Percentiles rank a stretch among this genome's conserved stretches.
These are phyloP conservation scores for Neofusicoccum laricinum DNA, from an alignment of 2,329 filamentous ascomycete genomes.

Conservation along the genomic window DNA sequence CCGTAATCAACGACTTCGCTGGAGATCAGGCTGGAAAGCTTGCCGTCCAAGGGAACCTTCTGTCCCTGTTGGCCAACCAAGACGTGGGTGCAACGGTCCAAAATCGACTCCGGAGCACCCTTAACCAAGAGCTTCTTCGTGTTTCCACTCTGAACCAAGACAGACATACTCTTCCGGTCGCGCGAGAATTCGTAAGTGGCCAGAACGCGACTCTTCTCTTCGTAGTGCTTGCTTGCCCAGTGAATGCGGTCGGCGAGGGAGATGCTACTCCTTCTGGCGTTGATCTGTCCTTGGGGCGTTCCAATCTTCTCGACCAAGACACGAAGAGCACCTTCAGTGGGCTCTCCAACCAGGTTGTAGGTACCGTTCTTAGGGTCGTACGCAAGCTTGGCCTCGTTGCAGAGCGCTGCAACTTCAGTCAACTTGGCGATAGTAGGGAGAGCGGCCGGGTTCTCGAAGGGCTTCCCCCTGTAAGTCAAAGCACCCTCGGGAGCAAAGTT, in stretches of 20 bases:
- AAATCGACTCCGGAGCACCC: conserved; percentile 89
- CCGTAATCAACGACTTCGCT: conserved; percentile 86
- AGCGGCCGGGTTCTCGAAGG: conserved; percentile 64
- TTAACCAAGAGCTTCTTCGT: conserved; percentile 87
- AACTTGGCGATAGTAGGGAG: conserved; percentile 81
- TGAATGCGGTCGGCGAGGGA: conserved; percentile 65
- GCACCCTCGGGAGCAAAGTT: conserved; percentile 83
- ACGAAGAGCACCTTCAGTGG: conserved; percentile 89
- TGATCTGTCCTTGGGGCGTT: conserved; percentile 64
- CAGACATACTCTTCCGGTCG: conserved; percentile 99
- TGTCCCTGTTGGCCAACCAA: conserved; percentile 76
- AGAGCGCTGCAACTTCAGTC: conserved; percentile 67
- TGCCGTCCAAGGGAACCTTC: conserved; percentile 67
- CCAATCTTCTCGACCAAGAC: conserved; percentile 94
- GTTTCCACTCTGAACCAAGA: conserved; percentile 70
- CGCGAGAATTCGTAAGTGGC: conserved; percentile 96
- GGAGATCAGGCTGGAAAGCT: conserved; percentile 67
- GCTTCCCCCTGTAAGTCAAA: conserved; percentile 66
- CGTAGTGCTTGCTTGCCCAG: conserved; percentile 80
- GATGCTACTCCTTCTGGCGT: conserved; percentile 49
- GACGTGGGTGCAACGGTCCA: conserved; percentile 85
- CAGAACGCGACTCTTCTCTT: conserved; percentile 68
- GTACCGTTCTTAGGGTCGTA: conserved; percentile 73
- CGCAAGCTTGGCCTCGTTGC: conserved; percentile 82
- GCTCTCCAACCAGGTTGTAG: conserved; percentile 85